Conservation (phyloP, 345 rosid genomes). For the Limnanthes douglasii region DNA sequence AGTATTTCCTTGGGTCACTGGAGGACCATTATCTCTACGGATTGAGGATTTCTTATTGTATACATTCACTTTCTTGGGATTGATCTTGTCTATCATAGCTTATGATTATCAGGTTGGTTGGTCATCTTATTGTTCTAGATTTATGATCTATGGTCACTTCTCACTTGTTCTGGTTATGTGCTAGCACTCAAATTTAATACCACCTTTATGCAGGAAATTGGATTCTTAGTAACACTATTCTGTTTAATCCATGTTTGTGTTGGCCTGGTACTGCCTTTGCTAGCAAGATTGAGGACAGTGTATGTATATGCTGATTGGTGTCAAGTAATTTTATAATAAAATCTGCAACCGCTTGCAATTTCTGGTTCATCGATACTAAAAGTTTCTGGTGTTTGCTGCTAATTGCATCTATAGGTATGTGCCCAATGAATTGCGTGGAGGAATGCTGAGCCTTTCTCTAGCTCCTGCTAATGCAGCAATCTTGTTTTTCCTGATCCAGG, state of each 20-base stretch:
- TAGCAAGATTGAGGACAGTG: conserved; percentile 91
- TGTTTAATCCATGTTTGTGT: conserved; percentile 58
- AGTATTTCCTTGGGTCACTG: conserved; percentile 65
- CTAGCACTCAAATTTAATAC: conserved; percentile 3
- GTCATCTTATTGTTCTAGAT: not conserved
- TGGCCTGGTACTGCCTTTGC: conserved; percentile 66
- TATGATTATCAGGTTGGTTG: conserved; percentile 86
- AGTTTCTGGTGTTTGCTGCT: conserved; percentile 6
- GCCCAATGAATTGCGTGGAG: conserved; percentile 86
- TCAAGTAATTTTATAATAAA: not conserved
- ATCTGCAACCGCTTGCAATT: not conserved
- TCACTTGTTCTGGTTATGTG: conserved; percentile 1
- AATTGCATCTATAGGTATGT: conserved; percentile 44
- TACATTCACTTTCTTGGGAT: conserved; percentile 40
- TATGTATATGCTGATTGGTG: conserved; percentile 12
- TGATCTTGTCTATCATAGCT: conserved; percentile 55
- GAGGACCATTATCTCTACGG: conserved; percentile 45
- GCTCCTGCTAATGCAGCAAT: conserved; percentile 72
- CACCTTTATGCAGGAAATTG: conserved; percentile 57
- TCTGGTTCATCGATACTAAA: conserved; percentile 3
- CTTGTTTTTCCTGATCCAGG: conserved; percentile 47
- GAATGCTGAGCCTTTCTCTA: conserved; percentile 82
- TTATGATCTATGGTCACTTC: not conserved
- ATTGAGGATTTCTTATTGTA: conserved; percentile 67
- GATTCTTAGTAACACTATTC: conserved; percentile 50